Evolutionary conservation across 495 filamentous ascomycete species (phyloP).

Genomic region (Terfezia claveryi): DNA sequence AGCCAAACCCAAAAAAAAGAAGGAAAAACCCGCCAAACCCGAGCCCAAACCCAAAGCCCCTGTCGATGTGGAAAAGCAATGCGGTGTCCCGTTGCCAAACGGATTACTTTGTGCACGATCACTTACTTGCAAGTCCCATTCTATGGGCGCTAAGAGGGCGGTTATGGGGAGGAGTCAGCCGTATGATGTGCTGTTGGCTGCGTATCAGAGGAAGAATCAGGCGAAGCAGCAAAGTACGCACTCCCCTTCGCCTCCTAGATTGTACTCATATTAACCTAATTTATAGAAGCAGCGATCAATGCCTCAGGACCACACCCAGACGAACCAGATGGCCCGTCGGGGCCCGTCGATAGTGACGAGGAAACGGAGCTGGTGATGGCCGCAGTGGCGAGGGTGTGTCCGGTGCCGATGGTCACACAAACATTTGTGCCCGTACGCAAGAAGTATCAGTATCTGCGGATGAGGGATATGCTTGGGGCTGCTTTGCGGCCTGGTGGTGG

Average conservation of each 20-base stretch:
- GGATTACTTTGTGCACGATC: constrained; percentile 77
- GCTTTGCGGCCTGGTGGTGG: constrained; percentile 28
- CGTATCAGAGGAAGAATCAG: constrained; percentile 98
- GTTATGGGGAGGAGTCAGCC: constrained; percentile 79
- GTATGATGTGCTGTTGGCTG: constrained; percentile 80
- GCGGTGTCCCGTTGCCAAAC: constrained; percentile 66
- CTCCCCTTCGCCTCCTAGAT: constrained; percentile 11
- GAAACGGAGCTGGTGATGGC: constrained; percentile 76
- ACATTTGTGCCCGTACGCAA: constrained; percentile 42
- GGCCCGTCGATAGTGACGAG: constrained; percentile 76
- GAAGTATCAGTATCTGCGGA: constrained; percentile 61
- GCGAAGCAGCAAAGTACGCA: constrained; percentile 72
- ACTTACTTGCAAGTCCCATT: constrained; percentile 89
- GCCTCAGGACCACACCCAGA: constrained; percentile 82
- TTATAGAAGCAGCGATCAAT: constrained; percentile 68
- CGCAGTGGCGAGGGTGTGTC: constrained; percentile 50
- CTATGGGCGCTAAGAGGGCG: constrained; percentile 83
- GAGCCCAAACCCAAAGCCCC: constrained; percentile 81
- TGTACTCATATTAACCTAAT: constrained; percentile 11
- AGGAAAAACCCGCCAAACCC: constrained; percentile 74
- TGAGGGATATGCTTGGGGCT: constrained; percentile 70
- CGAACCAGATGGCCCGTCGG: constrained; percentile 49
- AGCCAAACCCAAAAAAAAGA: constrained; percentile 76
- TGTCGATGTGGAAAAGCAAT: constrained; percentile 93
- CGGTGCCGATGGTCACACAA: constrained; percentile 47